Conservation (phyloP, 2,329 filamentous ascomycete species). For the Fusarium concolor region DNA sequence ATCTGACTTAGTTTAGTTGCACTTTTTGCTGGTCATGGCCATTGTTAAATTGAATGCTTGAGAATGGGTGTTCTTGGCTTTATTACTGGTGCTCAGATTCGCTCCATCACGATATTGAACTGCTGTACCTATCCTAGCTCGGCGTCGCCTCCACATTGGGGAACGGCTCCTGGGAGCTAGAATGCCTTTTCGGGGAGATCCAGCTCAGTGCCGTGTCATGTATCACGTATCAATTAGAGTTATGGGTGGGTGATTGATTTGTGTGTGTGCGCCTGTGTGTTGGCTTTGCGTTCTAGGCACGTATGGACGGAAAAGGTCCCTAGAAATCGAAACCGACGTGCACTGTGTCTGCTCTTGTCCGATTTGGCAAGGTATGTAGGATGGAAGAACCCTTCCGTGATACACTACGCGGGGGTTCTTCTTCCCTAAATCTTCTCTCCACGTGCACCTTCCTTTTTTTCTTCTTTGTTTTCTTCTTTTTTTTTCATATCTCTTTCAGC, state of each 20-base stretch:
- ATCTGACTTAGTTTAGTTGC: slow-evolving; percentile 2
- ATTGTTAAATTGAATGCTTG: slow-evolving; percentile 21
- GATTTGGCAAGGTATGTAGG: slow-evolving; percentile 2
- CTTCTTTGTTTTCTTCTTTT: no score
- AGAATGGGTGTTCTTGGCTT: slow-evolving; percentile 35
- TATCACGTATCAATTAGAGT: slow-evolving; percentile 12
- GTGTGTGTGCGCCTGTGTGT: slow-evolving; percentile 9
- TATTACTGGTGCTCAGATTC: slow-evolving; percentile 24
- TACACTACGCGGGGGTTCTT: slow-evolving; percentile 3
- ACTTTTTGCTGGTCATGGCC: background rate
- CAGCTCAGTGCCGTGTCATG: slow-evolving; percentile 11
- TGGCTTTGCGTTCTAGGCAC: slow-evolving; percentile 3
- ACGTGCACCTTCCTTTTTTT: background rate
- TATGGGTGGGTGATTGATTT: slow-evolving; percentile 3
- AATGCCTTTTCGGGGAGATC: slow-evolving; percentile 19
- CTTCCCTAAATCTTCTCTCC: background rate
- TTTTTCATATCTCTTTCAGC: background rate
- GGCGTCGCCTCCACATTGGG: slow-evolving; percentile 39
- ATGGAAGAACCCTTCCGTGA: slow-evolving; percentile 17
- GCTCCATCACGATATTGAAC: slow-evolving; percentile 14
- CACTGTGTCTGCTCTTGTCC: background rate
- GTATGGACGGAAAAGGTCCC: slow-evolving; percentile 1
- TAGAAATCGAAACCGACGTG: background rate
- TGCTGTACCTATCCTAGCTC: slow-evolving; percentile 30
- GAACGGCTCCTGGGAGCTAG: slow-evolving; percentile 25